Percentiles rank a stretch among this genome's conserved stretches.
phyloP scores from a whole-genome alignment of 2,329 filamentous ascomycete species.

The Paraphaeosphaeria sporulosa region DNA sequence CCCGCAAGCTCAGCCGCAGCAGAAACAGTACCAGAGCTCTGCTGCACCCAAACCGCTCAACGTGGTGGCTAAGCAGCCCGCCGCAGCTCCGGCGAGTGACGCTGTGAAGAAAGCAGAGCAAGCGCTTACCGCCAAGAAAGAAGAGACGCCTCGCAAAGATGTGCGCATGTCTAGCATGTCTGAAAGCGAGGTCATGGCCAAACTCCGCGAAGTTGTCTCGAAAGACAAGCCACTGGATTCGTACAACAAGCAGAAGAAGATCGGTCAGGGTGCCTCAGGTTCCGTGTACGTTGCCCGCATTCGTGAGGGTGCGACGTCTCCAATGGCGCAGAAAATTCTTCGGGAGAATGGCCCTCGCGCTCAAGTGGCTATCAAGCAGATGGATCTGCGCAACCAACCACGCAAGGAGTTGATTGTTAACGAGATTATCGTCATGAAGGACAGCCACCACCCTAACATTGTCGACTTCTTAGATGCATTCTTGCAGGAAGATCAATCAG shows the following conservation, averaged over 20 bases:
- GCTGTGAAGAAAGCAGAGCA: constrained; percentile 88
- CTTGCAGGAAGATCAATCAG: constrained; percentile 89
- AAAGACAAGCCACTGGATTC: constrained; percentile 94
- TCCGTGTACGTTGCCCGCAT: constrained; percentile 98
- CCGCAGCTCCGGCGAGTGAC: constrained; percentile 64
- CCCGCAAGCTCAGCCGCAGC: constrained; percentile 52
- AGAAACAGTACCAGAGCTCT: constrained; percentile 50
- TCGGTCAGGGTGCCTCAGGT: constrained; percentile 96
- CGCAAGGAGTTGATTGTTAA: constrained; percentile 98
- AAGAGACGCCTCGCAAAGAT: constrained; percentile 84
- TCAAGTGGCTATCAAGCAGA: constrained; percentile 98
- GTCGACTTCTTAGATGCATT: constrained; percentile 99
- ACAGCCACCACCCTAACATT: constrained; percentile 97
- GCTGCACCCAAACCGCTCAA: constrained; percentile 64
- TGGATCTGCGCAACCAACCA: constrained; percentile 97
- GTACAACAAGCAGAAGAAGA: constrained; percentile 99
- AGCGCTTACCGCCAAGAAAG: constrained; percentile 77
- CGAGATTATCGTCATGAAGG: constrained; percentile 99
- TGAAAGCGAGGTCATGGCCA: constrained; percentile 96
- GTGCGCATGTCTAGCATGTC: constrained; percentile 99
- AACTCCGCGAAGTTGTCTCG: constrained; percentile 91
- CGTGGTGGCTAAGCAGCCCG: constrained; percentile 56
- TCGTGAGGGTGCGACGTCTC: constrained; percentile 85
- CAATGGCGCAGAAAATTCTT: constrained; percentile 78
- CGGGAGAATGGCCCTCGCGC: constrained; percentile 80